A percentile compares a stretch with the other conserved stretches of the same genome.
phyloP scores from a whole-genome alignment of 2,329 filamentous ascomycete genomes.

The Ophiostoma ulmi region DNA sequence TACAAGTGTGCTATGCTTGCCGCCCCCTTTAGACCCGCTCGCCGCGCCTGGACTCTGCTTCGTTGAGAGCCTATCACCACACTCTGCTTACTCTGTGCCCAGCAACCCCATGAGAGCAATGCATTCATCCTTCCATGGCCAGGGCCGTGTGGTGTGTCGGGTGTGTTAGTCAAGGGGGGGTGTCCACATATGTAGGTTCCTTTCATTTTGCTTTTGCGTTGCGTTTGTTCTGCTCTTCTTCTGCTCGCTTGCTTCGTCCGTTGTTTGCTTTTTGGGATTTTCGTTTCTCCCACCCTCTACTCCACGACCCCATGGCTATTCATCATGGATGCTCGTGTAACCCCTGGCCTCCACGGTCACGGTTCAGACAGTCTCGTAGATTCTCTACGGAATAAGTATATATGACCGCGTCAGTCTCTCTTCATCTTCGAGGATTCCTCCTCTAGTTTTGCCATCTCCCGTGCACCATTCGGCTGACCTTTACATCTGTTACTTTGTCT shows the following conservation, averaged over 20 bases:
- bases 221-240: background rate
- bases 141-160: slow-evolving; percentile 2
- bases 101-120: slow-evolving; percentile 1
- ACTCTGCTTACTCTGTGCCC: background rate
- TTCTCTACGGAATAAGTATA: background rate
- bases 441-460: background rate
- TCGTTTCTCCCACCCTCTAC: slow-evolving; percentile 8
- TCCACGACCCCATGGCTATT: background rate
- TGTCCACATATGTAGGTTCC: background rate
- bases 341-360: background rate
- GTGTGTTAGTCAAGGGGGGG: slow-evolving; percentile 7
- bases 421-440: background rate
- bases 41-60: background rate
- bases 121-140: background rate
- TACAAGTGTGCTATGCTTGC: background rate
- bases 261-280: background rate
- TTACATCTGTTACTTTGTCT: background rate
- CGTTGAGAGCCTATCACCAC: background rate
- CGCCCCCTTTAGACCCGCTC: slow-evolving; percentile 5
- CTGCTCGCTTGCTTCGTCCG: background rate
- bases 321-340: background rate
- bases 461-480: slow-evolving; percentile 1
- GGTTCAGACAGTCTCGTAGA: background rate
- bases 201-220: background rate
- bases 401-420: slow-evolving; percentile 1